phyloP scores from a whole-genome alignment of 805 yeast genomes.

The Candida insectorum region DNA sequence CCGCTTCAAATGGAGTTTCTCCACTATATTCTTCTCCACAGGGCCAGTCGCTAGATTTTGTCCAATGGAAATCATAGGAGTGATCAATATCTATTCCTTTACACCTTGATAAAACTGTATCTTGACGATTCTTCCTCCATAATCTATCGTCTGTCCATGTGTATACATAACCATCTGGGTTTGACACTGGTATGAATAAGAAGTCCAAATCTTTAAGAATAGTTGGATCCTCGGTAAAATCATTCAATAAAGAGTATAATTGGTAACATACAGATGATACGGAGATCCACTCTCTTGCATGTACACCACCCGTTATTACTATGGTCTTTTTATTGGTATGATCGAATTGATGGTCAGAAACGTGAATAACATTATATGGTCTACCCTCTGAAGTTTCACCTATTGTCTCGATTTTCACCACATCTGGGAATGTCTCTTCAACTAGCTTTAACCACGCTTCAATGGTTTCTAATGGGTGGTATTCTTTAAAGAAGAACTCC shows the following conservation, averaged over 20 bases:
- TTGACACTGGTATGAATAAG: slow-evolving; percentile 75
- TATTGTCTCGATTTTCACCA: slow-evolving; percentile 60
- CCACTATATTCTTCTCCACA: slow-evolving; percentile 87
- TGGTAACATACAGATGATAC: slow-evolving; percentile 64
- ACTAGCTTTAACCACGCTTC: slow-evolving; percentile 69
- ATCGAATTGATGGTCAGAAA: slow-evolving; percentile 43
- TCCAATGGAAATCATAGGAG: slow-evolving; percentile 75
- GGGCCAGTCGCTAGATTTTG: slow-evolving; percentile 56
- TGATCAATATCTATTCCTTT: slow-evolving; percentile 85
- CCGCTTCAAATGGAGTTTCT: slow-evolving; percentile 58
- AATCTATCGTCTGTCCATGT: slow-evolving; percentile 78
- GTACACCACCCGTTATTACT: slow-evolving; percentile 79
- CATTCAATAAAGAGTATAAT: slow-evolving; percentile 36
- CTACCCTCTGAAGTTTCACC: slow-evolving; percentile 79
- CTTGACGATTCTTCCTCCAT: slow-evolving; percentile 88
- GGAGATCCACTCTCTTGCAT: slow-evolving; percentile 89
- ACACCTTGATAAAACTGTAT: slow-evolving; percentile 59
- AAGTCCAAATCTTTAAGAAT: slow-evolving; percentile 60
- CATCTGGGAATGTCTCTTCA: slow-evolving; percentile 57
- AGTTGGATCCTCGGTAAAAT: slow-evolving; percentile 26
- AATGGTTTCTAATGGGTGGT: slow-evolving; percentile 64
- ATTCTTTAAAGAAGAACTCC: slow-evolving; percentile 67
- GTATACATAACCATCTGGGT: slow-evolving; percentile 88
- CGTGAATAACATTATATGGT: slow-evolving; percentile 61
- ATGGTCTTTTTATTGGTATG: slow-evolving; percentile 53